A percentile compares a stretch with the other conserved stretches of the same genome.
phyloP scores from a whole-genome alignment of 2,329 filamentous ascomycete genomes.

The Eutypa lata region DNA sequence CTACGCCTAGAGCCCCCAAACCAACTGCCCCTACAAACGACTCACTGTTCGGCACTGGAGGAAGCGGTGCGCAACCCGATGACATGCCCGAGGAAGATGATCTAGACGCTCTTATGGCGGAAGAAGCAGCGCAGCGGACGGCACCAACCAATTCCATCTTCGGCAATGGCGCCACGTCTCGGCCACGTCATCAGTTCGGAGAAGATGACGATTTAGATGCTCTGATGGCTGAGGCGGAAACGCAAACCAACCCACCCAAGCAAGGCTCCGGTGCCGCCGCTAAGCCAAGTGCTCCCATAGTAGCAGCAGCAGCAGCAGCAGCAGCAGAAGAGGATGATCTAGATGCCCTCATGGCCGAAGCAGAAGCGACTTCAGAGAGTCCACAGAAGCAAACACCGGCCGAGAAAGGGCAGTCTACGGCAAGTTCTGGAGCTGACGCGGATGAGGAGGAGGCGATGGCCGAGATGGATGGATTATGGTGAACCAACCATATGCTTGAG shows the following conservation, averaged over 20 bases:
- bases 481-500: constrained; percentile 14
- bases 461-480: constrained; percentile 57
- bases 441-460: constrained; percentile 69
- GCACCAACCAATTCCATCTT: constrained; percentile 13
- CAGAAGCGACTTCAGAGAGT: constrained; percentile 2
- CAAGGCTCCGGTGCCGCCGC: constrained; percentile 1
- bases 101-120: constrained; percentile 44
- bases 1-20: constrained; percentile 40
- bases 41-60: constrained; percentile 13
- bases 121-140: constrained; percentile 36
- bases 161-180: constrained; percentile 11
- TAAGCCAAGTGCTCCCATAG: constrained; percentile 2
- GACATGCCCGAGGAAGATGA: too few species aligned
- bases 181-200: constrained; percentile 20
- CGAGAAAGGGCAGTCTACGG: background rate
- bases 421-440: constrained; percentile 30
- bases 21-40: constrained; percentile 17
- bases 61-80: background rate
- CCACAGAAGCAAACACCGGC: background rate
- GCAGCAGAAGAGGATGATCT: constrained; percentile 8
- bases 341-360: constrained; percentile 12
- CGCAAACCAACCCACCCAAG: constrained; percentile 8
- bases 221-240: constrained; percentile 30
- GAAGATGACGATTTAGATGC: constrained; percentile 36
- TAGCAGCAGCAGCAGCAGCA: background rate